Conservation (phyloP, 2,329 filamentous ascomycete species). For the Dactylellina cionopaga region DNA sequence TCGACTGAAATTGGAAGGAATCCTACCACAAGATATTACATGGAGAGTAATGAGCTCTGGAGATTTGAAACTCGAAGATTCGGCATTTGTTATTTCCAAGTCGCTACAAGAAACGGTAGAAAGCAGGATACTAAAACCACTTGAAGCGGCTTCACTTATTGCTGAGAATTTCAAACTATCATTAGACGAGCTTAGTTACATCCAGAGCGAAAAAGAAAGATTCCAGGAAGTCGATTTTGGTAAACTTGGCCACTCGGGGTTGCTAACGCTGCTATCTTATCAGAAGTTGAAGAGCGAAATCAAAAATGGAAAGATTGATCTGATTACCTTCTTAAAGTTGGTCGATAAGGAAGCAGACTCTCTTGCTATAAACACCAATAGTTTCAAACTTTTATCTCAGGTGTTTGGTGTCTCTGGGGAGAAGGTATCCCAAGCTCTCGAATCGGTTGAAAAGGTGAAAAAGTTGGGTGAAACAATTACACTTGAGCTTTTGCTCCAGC, state of each 20-base stretch:
- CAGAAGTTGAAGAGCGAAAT: neutral
- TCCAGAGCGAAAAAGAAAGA: neutral
- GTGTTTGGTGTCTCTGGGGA: neutral
- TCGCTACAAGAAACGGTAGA: neutral
- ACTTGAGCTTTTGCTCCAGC: neutral
- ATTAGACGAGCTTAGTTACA: neutral
- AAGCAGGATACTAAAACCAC: neutral
- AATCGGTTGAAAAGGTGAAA: neutral
- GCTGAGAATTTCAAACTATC: neutral
- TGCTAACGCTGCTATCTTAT: neutral
- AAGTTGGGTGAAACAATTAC: neutral
- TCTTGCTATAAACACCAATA: neutral
- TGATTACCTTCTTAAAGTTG: neutral
- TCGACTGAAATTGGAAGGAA: neutral
- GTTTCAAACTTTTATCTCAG: no score
- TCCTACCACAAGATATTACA: neutral
- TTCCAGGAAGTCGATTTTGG: slow-evolving; percentile 4
- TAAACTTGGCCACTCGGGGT: neutral
- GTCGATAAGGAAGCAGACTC: neutral
- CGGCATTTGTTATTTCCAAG: neutral
- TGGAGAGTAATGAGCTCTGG: slow-evolving; percentile 3
- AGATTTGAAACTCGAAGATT: neutral
- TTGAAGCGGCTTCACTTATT: neutral
- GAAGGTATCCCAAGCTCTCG: neutral
- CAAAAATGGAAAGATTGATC: neutral